Evolutionary conservation across 768 basidiomycete genomes (phyloP), one percentile per base, ranked within the genome.

Genomic region (Pleurotus tuber-regium): DNA sequence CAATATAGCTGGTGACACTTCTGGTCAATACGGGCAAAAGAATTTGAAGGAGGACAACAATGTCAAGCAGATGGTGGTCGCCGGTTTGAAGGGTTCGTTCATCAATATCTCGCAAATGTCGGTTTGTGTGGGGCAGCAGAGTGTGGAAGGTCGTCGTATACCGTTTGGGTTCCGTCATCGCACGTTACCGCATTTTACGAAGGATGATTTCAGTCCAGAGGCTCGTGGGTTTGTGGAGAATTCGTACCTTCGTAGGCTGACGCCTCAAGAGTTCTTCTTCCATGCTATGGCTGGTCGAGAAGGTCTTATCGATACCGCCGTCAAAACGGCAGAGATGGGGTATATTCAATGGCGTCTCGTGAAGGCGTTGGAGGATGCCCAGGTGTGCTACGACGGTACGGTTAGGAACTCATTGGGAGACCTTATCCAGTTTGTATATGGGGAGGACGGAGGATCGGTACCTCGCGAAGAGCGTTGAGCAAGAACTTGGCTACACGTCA

Each of bases 71-170:
- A 99, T 99, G 97, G 95, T 98, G 63, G 92, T 95, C 4, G 95
- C 97, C 8, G 97, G 97, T 21, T 97, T 97, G 9, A 98, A 99
- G 71, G 94, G 94, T 70, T 94, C 94, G 0, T 95, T 93, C 77
- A 99, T 98, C 80, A 99, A 99, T 70, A 98, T 99, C 62, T 98
- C 97, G 10, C 97, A 99, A 72, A 98, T 98, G 97, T 96, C 96
- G 14, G 95, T 95, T 51, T 94, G 94, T 76, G 97, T 99, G 35
- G 96, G 97, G 19, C 96, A 98, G 70, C 96, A 98, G 72, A 88
- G 86, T 60, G 96, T 99, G 47, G 97, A 98, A 70, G 97, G 97
- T 59, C 92, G 92, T n/a, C 95, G 97, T 55, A 97, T 98, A 59
- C 95, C 96, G 1, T 98, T 96, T 67, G 97, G 97, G 9, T 99